Evolutionary conservation across 2,329 filamentous ascomycete species (phyloP).

Genomic region (Hypoxylon sp.): DNA sequence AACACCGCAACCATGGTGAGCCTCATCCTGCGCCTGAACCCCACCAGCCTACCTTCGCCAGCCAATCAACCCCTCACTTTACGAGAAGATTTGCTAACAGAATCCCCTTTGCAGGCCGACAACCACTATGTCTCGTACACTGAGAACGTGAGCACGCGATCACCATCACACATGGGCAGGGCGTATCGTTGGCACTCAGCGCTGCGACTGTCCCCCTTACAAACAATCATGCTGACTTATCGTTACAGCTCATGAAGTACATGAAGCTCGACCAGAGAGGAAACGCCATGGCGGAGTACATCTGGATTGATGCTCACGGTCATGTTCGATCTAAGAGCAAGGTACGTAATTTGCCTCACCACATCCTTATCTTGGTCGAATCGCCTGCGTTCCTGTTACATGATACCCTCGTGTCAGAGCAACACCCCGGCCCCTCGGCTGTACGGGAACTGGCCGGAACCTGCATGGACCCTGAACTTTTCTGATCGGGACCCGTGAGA

Average conservation of each 20-base stretch:
- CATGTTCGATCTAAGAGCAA: constrained; percentile 94
- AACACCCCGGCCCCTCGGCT: constrained; percentile 18
- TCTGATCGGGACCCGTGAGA: constrained; percentile 27
- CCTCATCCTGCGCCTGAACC: constrained; percentile 45
- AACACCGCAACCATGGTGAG: constrained; percentile 54
- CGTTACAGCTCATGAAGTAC: constrained; percentile 87
- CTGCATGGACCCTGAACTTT: constrained; percentile 35
- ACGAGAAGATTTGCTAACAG: constrained; percentile 56
- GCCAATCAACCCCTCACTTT: constrained; percentile 54
- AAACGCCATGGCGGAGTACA: constrained; percentile 91
- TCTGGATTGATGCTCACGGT: constrained; percentile 92
- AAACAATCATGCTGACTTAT: constrained; percentile 41
- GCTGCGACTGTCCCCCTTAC: constrained; percentile 29
- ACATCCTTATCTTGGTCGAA: constrained; percentile 48
- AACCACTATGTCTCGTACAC: constrained; percentile 54
- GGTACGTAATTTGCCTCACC: constrained; percentile 71
- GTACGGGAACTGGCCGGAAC: constrained; percentile 23
- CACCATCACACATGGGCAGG: constrained; percentile 29
- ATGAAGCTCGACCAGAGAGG: constrained; percentile 91
- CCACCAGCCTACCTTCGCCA: constrained; percentile 44
- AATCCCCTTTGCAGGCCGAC: constrained; percentile 58
- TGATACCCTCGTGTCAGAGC: constrained; percentile 47
- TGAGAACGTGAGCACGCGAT: constrained; percentile 54
- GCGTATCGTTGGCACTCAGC: constrained; percentile 31
- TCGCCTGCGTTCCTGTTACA: constrained; percentile 49